These are phyloP conservation scores for Penicillium ochrochloron DNA, from an alignment of 495 filamentous ascomycete genomes.

Conservation along the genomic window DNA sequence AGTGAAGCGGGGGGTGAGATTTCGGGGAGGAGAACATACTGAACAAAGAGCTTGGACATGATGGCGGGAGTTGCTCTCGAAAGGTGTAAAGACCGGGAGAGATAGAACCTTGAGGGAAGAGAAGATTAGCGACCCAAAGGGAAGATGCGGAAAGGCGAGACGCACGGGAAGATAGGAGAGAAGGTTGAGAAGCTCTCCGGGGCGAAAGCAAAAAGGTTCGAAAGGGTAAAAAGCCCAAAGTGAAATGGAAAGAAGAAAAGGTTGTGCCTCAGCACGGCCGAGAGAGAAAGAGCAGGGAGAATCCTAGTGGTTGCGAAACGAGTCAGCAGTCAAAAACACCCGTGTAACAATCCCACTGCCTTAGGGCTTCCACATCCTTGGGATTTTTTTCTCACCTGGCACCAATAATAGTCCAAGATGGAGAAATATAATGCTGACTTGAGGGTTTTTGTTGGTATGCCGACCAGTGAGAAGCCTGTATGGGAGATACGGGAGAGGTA, in stretches of 20 bases:
- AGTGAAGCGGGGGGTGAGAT: constrained; percentile 2
- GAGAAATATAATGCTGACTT: constrained; percentile 30
- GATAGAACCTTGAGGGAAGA: neutral
- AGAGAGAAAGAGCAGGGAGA: constrained; percentile 20
- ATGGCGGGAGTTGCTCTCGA: constrained; percentile 12
- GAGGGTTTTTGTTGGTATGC: constrained; percentile 15
- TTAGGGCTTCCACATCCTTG: constrained; percentile 35
- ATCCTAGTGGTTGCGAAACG: constrained; percentile 36
- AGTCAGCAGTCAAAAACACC: constrained; percentile 33
- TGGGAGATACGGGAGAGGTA: neutral
- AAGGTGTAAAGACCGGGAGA: constrained; percentile 6
- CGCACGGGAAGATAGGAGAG: neutral
- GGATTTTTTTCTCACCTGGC: constrained; percentile 14
- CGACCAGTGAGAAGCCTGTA: constrained; percentile 1
- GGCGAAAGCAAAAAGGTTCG: constrained; percentile 9
- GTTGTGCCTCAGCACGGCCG: constrained; percentile 14
- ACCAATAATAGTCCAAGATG: constrained; percentile 18
- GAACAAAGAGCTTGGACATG: constrained; percentile 39
- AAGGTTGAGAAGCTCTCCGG: neutral
- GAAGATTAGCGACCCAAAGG: neutral
- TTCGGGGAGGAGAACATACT: constrained; percentile 25
- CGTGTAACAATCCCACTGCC: constrained; percentile 39
- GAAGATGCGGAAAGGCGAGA: neutral
- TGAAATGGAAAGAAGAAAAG: constrained; percentile 6
- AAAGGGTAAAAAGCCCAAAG: neutral